Percentiles rank a stretch among this genome's conserved stretches.
Conservation (phyloP, 495 filamentous ascomycete genomes). For the Hypoxylon perforatum region DNA sequence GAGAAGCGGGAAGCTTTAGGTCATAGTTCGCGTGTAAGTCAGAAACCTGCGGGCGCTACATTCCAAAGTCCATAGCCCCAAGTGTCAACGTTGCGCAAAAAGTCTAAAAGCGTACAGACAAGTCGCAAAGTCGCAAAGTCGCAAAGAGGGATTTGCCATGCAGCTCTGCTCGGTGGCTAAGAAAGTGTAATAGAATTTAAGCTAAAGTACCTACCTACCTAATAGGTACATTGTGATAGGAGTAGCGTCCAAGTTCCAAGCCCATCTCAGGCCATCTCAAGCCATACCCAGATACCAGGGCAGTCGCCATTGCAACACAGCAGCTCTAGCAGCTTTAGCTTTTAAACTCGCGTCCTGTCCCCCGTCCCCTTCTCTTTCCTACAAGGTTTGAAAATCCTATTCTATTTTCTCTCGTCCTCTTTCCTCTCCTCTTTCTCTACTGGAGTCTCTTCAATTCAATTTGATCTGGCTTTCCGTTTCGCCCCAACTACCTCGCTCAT, state of each 20-base stretch:
- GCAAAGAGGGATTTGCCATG: constrained; percentile 14
- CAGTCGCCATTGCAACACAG: constrained; percentile 5
- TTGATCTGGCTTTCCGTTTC: no score
- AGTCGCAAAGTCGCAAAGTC: background rate
- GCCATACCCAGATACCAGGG: background rate
- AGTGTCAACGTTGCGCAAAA: no score
- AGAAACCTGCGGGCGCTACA: no score
- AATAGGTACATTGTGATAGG: constrained; percentile 17
- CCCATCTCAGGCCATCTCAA: background rate
- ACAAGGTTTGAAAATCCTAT: constrained; percentile 2
- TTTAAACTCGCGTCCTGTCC: constrained; percentile 11
- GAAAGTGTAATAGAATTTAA: background rate
- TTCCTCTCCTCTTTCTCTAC: background rate
- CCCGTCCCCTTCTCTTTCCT: background rate
- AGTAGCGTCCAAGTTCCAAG: background rate
- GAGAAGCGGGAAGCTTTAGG: no score
- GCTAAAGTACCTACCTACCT: constrained; percentile 16
- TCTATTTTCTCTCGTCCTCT: background rate
- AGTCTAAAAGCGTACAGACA: no score
- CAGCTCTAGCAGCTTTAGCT: background rate
- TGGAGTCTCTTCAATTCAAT: background rate
- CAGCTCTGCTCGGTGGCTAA: constrained; percentile 29
- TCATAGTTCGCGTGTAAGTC: no score
- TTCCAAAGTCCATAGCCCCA: no score
- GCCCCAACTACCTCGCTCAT: background rate